Percentiles rank a stretch among this genome's conserved stretches.
Conservation (phyloP, 441 rosid genomes). For the Breynia disticha region DNA sequence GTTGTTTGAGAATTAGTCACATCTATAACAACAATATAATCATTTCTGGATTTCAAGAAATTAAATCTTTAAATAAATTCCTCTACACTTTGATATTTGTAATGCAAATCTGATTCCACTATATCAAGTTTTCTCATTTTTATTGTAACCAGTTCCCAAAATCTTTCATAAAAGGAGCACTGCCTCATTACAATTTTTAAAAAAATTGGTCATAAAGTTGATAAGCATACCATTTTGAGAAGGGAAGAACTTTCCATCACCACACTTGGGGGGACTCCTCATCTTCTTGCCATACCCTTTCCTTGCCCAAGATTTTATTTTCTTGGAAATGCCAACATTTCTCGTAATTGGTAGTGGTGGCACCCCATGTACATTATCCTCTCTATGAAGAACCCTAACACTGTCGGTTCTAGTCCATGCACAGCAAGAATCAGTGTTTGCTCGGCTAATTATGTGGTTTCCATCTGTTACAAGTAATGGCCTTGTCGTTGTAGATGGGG, state of each 20-base stretch:
- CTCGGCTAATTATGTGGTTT: conserved; percentile 36
- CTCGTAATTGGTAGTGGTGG: conserved; percentile 38
- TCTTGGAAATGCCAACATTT: conserved; percentile 21
- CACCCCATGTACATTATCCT: conserved; percentile 25
- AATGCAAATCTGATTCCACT: too few species aligned
- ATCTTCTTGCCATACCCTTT: conserved; percentile 17
- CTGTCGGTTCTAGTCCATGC: conserved; percentile 8
- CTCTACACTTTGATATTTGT: too few species aligned
- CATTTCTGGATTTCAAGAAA: too few species aligned
- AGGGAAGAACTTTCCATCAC: conserved; percentile 13
- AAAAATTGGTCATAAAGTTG: neutral
- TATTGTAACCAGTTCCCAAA: neutral
- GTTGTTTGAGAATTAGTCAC: too few species aligned
- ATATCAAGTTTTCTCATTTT: too few species aligned
- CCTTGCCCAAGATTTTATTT: conserved; percentile 26
- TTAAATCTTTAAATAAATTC: too few species aligned
- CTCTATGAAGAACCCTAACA: conserved; percentile 18
- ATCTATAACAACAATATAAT: too few species aligned
- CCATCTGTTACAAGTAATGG: conserved; percentile 63
- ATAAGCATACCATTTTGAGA: conserved; percentile 26
- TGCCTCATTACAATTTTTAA: neutral
- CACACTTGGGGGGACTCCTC: conserved; percentile 18
- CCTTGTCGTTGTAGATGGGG: conserved; percentile 29
- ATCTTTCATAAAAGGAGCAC: neutral
- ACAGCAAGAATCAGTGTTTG: conserved; percentile 17